Base-by-base conservation (phyloP, 1,139 yeast genomes). In the Hemisphaericaspora subhashii region DNA sequence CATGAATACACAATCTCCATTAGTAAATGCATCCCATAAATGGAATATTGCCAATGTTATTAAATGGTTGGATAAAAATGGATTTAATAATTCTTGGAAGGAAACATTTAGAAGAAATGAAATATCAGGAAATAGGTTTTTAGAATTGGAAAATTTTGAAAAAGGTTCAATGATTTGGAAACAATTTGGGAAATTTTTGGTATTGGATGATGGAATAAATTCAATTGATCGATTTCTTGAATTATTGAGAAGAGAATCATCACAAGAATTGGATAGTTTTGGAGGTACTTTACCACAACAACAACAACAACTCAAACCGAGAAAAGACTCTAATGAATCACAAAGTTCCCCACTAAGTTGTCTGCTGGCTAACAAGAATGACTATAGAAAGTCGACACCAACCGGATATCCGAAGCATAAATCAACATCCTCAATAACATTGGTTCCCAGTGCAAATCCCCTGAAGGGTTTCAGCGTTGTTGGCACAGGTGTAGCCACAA, bases 81-180 rank as follows among this genome's bases (percentile, higher is more conserved):
- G 76, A 24, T 89, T 89, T 59, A 85, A 86, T 46, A 74, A 72
- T 5, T 72, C 83, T 10, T 89, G 96, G 96, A 68, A 74, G 22
- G 77, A 71, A 9, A 74, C 83, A 9, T 85, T 88, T 56, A 66
- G 66, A 26, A 68, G 72, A 33, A 74, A 81, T 46, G 80, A 79
- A 41, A 69, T 87, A 2, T 67, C 73, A 5, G 90, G 92, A 0
- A 74, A 77, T 37, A 65, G 76, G 26, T 88, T 88, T 52, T 62
- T 88, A 18, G 81, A 79, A 40, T 65, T 89, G 46, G 76, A 81
- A 31, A 86, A 83, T 39, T 85, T 85, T 55, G 88, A 83, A 55
- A 67, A 49, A 55, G 74, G 51, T 60, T 73, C 68, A 54, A 68
- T 57, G 58, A 71, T 57, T 54, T 77, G 71, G 73, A 79, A 49